A percentile compares a stretch with the other conserved stretches of the same genome.
Evolutionary conservation across 2,329 filamentous ascomycete genomes (phyloP).

Genomic region (Aspergillus aculeatus): DNA sequence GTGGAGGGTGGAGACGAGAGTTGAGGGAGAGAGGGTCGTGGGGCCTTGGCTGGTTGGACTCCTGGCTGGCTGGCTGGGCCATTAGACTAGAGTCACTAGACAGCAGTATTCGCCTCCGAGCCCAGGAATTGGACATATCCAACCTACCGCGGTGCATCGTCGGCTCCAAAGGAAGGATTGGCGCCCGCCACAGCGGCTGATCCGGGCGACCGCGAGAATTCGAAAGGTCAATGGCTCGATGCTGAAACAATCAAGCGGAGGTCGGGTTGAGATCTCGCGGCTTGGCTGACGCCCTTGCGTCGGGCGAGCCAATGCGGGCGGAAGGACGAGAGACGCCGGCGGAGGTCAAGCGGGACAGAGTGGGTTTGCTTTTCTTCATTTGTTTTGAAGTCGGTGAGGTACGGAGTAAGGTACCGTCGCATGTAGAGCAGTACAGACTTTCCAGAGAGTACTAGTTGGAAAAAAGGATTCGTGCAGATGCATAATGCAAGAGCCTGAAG

Average conservation of each 20-base stretch:
- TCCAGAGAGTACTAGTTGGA: too few species aligned
- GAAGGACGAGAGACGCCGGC: not conserved
- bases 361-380: not conserved
- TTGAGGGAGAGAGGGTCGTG: not conserved
- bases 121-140: not conserved
- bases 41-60: not conserved
- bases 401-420: too few species aligned
- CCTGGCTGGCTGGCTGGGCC: not conserved
- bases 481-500: too few species aligned
- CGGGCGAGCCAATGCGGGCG: constrained; percentile 3
- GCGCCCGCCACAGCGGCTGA: not conserved
- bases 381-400: too few species aligned
- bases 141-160: not conserved
- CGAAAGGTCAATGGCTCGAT: constrained; percentile 5
- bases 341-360: not conserved
- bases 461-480: too few species aligned
- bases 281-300: constrained; percentile 9
- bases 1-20: too few species aligned
- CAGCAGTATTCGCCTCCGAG: not conserved
- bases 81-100: not conserved
- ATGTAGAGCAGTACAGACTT: too few species aligned
- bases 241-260: constrained; percentile 15
- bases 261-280: constrained; percentile 1
- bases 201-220: not conserved
- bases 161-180: not conserved